These are phyloP conservation scores for Suhomyces xylopsoci DNA, from an alignment of 805 yeast genomes.

Conservation along the genomic window DNA sequence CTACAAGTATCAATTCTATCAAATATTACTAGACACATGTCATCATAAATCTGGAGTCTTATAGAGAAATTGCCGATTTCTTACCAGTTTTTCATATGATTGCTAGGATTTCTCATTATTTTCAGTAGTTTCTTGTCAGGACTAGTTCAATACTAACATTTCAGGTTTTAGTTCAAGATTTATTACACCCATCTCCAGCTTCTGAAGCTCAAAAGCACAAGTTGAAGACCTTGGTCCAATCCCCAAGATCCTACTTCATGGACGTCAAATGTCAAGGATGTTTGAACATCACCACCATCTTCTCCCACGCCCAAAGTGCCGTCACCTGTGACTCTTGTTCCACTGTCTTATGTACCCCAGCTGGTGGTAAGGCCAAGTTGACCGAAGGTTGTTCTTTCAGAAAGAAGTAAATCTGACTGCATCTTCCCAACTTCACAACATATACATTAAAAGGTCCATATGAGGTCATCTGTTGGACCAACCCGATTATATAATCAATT, in stretches of 20 bases:
- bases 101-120: too few species aligned
- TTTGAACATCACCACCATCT: slow-evolving; percentile 97
- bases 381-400: slow-evolving; percentile 99
- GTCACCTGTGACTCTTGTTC: slow-evolving; percentile 99
- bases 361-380: slow-evolving; percentile 99
- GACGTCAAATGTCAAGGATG: slow-evolving; percentile 99
- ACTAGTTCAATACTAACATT: slow-evolving; percentile 11
- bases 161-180: slow-evolving; percentile 97
- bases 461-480: not conserved
- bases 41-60: too few species aligned
- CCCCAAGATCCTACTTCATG: slow-evolving; percentile 99
- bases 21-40: too few species aligned
- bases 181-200: slow-evolving; percentile 96
- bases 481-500: slow-evolving; percentile 1
- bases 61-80: too few species aligned
- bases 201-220: slow-evolving; percentile 96
- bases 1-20: too few species aligned
- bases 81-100: too few species aligned
- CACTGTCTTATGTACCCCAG: slow-evolving; percentile 96
- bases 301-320: slow-evolving; percentile 99
- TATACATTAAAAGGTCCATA: slow-evolving; percentile 3
- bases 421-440: not conserved
- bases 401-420: slow-evolving; percentile 68
- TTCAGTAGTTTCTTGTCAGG: too few species aligned
- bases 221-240: slow-evolving; percentile 93